Conservation (phyloP, 2,329 filamentous ascomycete genomes). For the Sporothrix sp. region DNA sequence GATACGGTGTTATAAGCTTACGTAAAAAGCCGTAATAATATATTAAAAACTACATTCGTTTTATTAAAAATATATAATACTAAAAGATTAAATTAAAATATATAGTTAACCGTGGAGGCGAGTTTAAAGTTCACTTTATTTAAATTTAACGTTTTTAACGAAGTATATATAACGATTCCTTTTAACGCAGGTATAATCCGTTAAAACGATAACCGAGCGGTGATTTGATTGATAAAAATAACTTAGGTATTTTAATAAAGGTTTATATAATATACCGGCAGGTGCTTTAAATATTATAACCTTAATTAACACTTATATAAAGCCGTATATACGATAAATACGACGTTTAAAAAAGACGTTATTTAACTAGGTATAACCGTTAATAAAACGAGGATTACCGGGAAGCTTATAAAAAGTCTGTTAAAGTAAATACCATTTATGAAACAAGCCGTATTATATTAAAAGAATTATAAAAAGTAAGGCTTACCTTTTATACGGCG, state of each 20-base stretch:
- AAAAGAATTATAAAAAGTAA: not conserved
- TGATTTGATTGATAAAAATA: constrained; percentile 11
- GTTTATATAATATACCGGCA: constrained; percentile 6
- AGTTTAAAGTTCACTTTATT: too few relatives aligned
- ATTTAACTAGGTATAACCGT: not conserved
- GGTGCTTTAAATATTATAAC: constrained; percentile 12
- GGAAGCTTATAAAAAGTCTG: constrained; percentile 14
- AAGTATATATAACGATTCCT: too few relatives aligned
- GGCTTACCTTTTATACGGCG: too few relatives aligned
- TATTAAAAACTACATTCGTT: not conserved
- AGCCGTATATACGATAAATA: constrained; percentile 3
- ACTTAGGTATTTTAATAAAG: constrained; percentile 8
- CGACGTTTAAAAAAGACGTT: not conserved
- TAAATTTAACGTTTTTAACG: too few relatives aligned
- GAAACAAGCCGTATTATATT: not conserved
- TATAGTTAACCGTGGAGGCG: constrained; percentile 8
- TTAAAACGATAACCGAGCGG: too few relatives aligned
- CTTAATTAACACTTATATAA: constrained; percentile 11
- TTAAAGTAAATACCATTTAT: not conserved
- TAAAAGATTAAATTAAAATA: not conserved
- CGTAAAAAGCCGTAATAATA: too few relatives aligned
- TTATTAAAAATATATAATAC: not conserved
- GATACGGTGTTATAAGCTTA: too few relatives aligned
- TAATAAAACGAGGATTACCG: not conserved
- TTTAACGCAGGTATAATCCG: too few relatives aligned